Percentiles rank a stretch among this genome's conserved stretches.
Conservation (phyloP, 2,329 filamentous ascomycete species). For the Phoma sp. region DNA sequence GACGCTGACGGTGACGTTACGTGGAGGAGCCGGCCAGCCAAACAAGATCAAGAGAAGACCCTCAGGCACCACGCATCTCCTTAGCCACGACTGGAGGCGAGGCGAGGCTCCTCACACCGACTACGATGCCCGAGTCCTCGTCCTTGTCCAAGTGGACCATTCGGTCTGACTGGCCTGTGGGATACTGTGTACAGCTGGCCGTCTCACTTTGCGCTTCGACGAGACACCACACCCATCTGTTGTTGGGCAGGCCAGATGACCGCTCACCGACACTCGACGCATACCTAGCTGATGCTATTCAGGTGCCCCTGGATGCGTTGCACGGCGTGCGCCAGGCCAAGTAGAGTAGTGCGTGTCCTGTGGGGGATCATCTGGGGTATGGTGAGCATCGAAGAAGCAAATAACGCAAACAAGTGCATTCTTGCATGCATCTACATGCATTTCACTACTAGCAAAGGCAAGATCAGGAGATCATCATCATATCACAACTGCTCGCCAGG, state of each 20-base stretch:
- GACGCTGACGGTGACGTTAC: background rate
- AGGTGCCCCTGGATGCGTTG: conserved; percentile 25
- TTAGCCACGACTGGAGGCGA: background rate
- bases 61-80: conserved; percentile 1
- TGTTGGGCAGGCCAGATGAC: conserved; percentile 23
- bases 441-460: conserved; percentile 6
- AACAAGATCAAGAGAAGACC: conserved; percentile 2
- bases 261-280: conserved; percentile 20
- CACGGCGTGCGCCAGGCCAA: conserved; percentile 27
- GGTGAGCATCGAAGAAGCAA: conserved; percentile 24
- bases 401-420: conserved; percentile 16
- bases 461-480: conserved; percentile 22
- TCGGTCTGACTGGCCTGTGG: conserved; percentile 8
- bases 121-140: background rate
- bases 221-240: conserved; percentile 7
- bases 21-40: background rate
- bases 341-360: conserved; percentile 17
- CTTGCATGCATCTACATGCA: conserved; percentile 7
- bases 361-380: conserved; percentile 33
- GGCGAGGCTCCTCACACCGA: background rate
- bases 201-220: conserved; percentile 18
- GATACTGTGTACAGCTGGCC: conserved; percentile 9
- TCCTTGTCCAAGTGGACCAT: conserved; percentile 6
- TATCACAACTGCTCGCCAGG: conserved; percentile 24
- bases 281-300: conserved; percentile 19